Conservation (phyloP, 768 basidiomycete genomes). For the Tephrocybe sp. region DNA sequence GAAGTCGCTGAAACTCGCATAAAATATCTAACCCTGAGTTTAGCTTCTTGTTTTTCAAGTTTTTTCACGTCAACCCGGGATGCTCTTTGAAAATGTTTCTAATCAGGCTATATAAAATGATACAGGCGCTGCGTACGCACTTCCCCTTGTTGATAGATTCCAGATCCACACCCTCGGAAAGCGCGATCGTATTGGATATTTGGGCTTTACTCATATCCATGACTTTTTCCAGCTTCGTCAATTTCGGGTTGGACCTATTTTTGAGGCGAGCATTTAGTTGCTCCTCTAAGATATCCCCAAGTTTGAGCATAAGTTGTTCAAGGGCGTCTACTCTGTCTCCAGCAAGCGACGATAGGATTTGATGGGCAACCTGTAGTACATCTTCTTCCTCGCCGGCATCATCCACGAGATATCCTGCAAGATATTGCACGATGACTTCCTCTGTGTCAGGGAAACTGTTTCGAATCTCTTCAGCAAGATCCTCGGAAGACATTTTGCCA, state of each 20-base stretch:
- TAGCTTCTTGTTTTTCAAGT: constrained; percentile 95
- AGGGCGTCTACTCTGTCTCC: constrained; percentile 56
- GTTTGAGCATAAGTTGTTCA: constrained; percentile 62
- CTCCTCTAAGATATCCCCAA: constrained; percentile 63
- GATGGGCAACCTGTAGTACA: constrained; percentile 70
- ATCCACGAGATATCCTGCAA: constrained; percentile 85
- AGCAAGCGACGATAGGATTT: constrained; percentile 75
- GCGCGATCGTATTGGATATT: constrained; percentile 76
- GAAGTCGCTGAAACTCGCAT: too few species aligned
- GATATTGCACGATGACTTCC: constrained; percentile 82
- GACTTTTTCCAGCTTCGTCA: constrained; percentile 79
- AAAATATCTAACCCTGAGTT: constrained; percentile 64
- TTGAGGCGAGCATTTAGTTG: constrained; percentile 57
- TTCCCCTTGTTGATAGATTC: constrained; percentile 95
- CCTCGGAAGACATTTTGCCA: constrained; percentile 58
- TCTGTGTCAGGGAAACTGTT: constrained; percentile 70
- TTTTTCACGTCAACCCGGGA: constrained; percentile 94
- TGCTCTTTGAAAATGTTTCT: constrained; percentile 46
- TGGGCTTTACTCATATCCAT: constrained; percentile 85
- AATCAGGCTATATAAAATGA: constrained; percentile 15
- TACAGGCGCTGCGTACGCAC: constrained; percentile 37
- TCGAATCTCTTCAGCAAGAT: constrained; percentile 80
- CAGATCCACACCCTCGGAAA: constrained; percentile 82
- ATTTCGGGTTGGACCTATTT: constrained; percentile 58
- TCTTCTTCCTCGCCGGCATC: constrained; percentile 89